Evolutionary conservation across 176 grass and related monocot genomes (phyloP), one percentile per base, ranked within the genome.

Genomic region (Lolium rigidum): DNA sequence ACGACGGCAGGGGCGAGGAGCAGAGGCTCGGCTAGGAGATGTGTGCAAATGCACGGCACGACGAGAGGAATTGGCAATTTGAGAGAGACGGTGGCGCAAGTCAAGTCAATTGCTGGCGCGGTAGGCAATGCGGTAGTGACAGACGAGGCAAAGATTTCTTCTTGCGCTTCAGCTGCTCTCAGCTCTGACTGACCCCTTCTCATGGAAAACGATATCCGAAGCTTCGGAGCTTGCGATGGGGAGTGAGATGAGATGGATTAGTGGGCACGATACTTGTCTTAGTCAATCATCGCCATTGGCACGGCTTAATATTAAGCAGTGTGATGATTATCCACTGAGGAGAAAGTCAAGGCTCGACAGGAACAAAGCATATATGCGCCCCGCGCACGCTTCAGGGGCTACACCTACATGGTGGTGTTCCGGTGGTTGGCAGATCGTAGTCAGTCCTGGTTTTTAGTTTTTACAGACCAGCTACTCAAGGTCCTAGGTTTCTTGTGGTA

Each of bases 51-150:
- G 48, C 66, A 70, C 79, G 22, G 28, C 22, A 71, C 8, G 31
- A 38, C 6, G 35, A 51, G 43, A 25, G 43, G 43, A 31, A 48
- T 2, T 66, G 63, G 63, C 37, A 17, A 66, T 31, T 62, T 66
- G 49, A 21, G 61, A 8, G 67, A 80, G 20, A 22, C 24, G 17
- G 21, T 10, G 63, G 63, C 48, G 8, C 54, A 22, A 54, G 89
- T 87, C 89, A 80, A 91, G 85, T 84, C 89, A 91, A 87, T 49
- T 20, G 24, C 25, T 37, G 35, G 21, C 46, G 50, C 37, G 12
- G 63, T 5, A 15, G 16, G 86, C 52, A 79, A 63, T 59, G 62
- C 43, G 3, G 13, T 24, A 56, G 17, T 65, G n/a, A 43, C 13
- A 49, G 51, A 4, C 80, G 80, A 13, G 65, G 61, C 10, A 48